Base-by-base conservation (phyloP, 1,284 basidiomycete species). In the Rhodotorula sp. region DNA sequence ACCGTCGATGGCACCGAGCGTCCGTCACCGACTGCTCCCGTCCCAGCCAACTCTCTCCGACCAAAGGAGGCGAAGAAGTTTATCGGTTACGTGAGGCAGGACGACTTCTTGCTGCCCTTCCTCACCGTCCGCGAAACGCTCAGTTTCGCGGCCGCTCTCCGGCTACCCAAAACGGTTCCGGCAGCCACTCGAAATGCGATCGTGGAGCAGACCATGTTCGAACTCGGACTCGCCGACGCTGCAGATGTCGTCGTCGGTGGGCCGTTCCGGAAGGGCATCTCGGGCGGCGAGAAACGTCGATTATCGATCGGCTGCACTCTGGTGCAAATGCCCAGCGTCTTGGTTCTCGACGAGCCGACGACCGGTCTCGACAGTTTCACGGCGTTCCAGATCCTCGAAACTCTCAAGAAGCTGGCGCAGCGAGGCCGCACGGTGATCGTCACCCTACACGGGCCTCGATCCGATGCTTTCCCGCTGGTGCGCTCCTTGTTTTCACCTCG, bases 281-380 rank as follows among this genome's bases (percentile, higher is more conserved):
- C 89, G 69, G 92, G 92, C 21, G 92, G 92, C 29, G 92, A 94
- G 81, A 90, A 90, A 84, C 78, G 82, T 57, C 85, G 92, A 57
- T 87, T 95, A 23, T 90, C 88, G 65, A 93, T 95, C 70, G 92
- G 92, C 14, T 84, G 92, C 67, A 90, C 76, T 0, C 71, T 77
- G 14, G 73, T 94, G 64, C 89, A 90, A 0, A 84, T 87, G 48
- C 92, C 92, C 0, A 91, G 92, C 78, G 85, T 94, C 12, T 81
- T 94, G 58, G 87, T 93, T 39, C 84, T 93, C 34, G 92, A 95
- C 80, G 91, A 91, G 78, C 91, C 91, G 12, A 92, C 91, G 1
- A 83, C 81, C 3, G 83, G 82, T 8, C 78, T 82, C 49, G 86
- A 87, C 72, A 82, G 85, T 0, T 85, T 84, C 68, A 85, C 85